Base-by-base conservation (phyloP, 1,284 basidiomycete species). In the Somion occarium region DNA sequence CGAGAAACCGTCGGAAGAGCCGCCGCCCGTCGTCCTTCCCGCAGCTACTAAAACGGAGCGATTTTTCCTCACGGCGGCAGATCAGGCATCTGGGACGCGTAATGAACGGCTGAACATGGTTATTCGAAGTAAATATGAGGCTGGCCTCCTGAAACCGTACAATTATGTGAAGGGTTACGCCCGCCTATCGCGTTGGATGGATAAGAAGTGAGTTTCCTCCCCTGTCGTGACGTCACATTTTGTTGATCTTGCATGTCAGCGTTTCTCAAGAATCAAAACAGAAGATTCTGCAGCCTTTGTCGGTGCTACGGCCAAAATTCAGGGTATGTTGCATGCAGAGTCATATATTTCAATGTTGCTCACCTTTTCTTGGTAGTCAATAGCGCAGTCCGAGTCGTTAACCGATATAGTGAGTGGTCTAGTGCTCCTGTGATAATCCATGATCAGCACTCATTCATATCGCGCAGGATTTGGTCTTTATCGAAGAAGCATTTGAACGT, bases 141-240 rank as follows among this genome's bases (percentile, higher is more conserved):
- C 95, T 1, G 96, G 95, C 0, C 68, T 99, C 39, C 71, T 98
- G 54, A 93, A 93, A 62, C 96, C 96, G 0, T 98, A 97, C 64
- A 96, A 98, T 69, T 97, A 98, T 65, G 93, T 96, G 53, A 93
- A 93, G 64, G 93, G 93, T 0, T 96, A 96, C 64, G 88, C 91
- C 19, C 75, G 93, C 50, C 71, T 96, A 59, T 91, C 86, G 53
- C 78, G 89, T 46, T 98, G 95, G 94, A 97, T 98, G 93, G 94
- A 96, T 64, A 76, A 82, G 61, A 93, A 94, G 89, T 91, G 64
- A 43, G 79, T 63, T 38, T 3, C 2, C 24, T 46, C 15, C 30
- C 30, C 30, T 7, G 15, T 7, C 15, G 15, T 15, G 15, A 7
- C 23, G 41, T 53, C 22, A 30, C 46, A 19, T 27, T 42, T 38